phyloP scores from a whole-genome alignment of 306 rosid species.

The Arachis hypogaea region DNA sequence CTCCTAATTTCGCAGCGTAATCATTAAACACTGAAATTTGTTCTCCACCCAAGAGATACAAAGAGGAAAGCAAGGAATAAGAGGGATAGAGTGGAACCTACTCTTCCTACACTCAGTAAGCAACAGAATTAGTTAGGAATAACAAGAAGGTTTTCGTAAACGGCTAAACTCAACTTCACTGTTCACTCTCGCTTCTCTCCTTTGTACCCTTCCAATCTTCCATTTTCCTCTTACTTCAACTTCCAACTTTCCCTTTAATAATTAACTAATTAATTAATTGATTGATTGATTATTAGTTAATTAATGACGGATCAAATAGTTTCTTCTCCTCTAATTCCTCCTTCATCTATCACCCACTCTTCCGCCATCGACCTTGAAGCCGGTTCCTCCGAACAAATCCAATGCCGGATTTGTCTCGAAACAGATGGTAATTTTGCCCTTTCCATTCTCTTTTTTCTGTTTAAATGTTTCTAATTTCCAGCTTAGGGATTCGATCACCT shows the following conservation, averaged over 20 bases:
- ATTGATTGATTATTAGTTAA: neutral
- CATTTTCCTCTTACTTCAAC: neutral
- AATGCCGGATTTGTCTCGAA: slow-evolving; percentile 87
- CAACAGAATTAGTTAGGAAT: neutral
- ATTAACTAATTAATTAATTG: slow-evolving; percentile 3
- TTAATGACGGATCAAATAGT: slow-evolving; percentile 65
- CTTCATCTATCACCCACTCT: slow-evolving; percentile 52
- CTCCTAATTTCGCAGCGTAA: neutral
- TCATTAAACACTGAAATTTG: neutral
- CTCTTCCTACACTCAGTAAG: neutral
- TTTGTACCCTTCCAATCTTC: neutral
- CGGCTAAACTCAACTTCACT: neutral
- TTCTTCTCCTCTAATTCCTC: slow-evolving; percentile 63
- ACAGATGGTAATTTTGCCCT: slow-evolving; percentile 60
- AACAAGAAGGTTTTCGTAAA: neutral
- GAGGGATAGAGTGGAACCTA: neutral
- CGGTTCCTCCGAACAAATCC: slow-evolving; percentile 75
- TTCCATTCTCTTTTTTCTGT: neutral
- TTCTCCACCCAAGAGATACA: neutral
- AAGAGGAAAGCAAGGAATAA: neutral
- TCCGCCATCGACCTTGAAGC: slow-evolving; percentile 85
- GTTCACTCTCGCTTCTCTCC: neutral
- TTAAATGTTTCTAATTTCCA: neutral
- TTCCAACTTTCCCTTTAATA: neutral
- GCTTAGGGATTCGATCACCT: slow-evolving; percentile 7